Base-by-base conservation (phyloP, 768 basidiomycete species). In the Tulasnella sp. region DNA sequence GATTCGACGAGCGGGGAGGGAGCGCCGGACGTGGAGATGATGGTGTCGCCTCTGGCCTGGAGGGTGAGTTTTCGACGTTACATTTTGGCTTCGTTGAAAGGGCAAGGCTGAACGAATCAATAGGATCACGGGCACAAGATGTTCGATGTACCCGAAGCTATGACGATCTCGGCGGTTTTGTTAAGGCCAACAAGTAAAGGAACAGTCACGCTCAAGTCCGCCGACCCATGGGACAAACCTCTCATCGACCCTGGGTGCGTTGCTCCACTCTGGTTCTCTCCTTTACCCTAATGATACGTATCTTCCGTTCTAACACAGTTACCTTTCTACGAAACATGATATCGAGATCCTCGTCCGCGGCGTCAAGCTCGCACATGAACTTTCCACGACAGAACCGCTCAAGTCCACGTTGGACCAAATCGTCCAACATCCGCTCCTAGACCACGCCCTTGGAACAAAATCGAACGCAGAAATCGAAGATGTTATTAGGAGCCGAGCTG, bases 341-440 rank as follows among this genome's bases (percentile, higher is more conserved):
- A 8, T 54, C 9, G 54, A 54, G 24, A 54, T 50, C 20, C 31
- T 77, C 42, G 72, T 82, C 44, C 77, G 80, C 9, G 72, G 80
- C 3, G 37, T 81, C 12, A 46, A 41, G 44, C 34, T 60, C 18
- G 42, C 74, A 4, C 28, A 75, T 37, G 69, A 54, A 20, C 69
- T 75, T 31, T 73, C 72, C 28, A 72, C 58, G 31, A 72, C 80
- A 18, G 20, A 75, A 12, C 77, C 80, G 12, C 42, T 78, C n/a
- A 85, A 85, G 0, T 81, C 85, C 34, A 72, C 87, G 14, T 82
- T 88, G 40, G 88, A 88, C 80, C 80, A 84, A 0, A 83, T 82
- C 76, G 77, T 50, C 84, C 87, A 83, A 0, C 80, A 86, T 80
- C 90, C 89, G 1, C 75, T 89, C 28, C 84, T 89, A 7, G 88